Evolutionary conservation across 2,329 filamentous ascomycete genomes (phyloP).

Genomic region (Claviceps arundinis): DNA sequence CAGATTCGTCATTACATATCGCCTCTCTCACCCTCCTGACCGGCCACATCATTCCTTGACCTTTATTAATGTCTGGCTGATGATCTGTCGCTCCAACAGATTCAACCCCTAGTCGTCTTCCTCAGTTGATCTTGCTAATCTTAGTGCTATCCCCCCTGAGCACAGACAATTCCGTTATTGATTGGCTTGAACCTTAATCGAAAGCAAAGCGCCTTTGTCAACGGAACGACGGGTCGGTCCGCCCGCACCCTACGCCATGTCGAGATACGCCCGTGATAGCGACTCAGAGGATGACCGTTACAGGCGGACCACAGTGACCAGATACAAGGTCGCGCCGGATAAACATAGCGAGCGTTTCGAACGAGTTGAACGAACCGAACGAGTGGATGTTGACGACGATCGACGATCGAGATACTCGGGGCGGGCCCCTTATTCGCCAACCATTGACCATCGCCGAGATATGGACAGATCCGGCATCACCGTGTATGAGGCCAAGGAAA

Average conservation of each 20-base stretch:
- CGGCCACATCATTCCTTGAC: background rate
- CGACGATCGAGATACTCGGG: slow-evolving; percentile 31
- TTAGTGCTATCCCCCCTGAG: background rate
- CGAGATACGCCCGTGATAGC: slow-evolving; percentile 22
- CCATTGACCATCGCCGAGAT: slow-evolving; percentile 25
- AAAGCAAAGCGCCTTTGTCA: slow-evolving; percentile 3
- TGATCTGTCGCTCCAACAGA: background rate
- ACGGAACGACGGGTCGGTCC: slow-evolving; percentile 6
- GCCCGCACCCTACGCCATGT: slow-evolving; percentile 14
- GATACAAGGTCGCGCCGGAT: slow-evolving; percentile 36
- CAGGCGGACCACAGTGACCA: slow-evolving; percentile 34
- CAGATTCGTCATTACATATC: slow-evolving; percentile 5
- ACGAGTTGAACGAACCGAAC: slow-evolving; percentile 23
- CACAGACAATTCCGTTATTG: background rate
- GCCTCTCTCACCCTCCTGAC: background rate
- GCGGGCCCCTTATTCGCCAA: slow-evolving; percentile 25
- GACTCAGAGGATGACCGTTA: slow-evolving; percentile 32
- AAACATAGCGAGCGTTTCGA: slow-evolving; percentile 28
- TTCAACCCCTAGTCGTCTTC: background rate
- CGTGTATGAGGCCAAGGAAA: slow-evolving; percentile 21
- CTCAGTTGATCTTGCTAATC: background rate
- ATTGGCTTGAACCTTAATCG: slow-evolving; percentile 1
- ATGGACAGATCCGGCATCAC: slow-evolving; percentile 18
- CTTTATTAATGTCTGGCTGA: background rate
- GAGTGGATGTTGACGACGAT: slow-evolving; percentile 32